phyloP scores from a whole-genome alignment of 495 filamentous ascomycete genomes.

The Penicillium canariense region DNA sequence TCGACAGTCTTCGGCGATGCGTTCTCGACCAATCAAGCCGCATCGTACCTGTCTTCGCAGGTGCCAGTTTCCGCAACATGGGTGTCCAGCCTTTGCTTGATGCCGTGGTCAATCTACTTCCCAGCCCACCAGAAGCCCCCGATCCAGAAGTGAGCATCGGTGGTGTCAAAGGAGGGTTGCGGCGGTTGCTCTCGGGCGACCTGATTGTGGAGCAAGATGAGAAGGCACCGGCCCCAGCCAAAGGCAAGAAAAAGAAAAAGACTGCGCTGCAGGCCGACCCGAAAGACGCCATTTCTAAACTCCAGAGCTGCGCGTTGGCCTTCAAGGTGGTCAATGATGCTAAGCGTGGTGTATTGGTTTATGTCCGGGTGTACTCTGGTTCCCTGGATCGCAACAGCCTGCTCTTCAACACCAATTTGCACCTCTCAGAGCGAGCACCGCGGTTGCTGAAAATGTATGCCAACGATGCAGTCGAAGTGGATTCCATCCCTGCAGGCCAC shows the following conservation, averaged over 20 bases:
- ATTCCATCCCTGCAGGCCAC: constrained; percentile 75
- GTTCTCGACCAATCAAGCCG: constrained; percentile 52
- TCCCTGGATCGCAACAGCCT: constrained; percentile 66
- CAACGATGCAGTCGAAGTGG: constrained; percentile 80
- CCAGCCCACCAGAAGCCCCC: constrained; percentile 74
- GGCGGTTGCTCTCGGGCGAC: constrained; percentile 52
- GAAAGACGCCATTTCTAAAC: constrained; percentile 58
- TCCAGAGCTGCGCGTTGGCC: constrained; percentile 78
- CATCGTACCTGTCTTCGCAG: constrained; percentile 87
- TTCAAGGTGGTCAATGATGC: constrained; percentile 96
- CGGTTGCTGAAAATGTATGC: constrained; percentile 90
- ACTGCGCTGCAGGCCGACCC: constrained; percentile 33
- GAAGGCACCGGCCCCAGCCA: constrained; percentile 30
- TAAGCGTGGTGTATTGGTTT: constrained; percentile 83
- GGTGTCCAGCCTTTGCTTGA: constrained; percentile 93
- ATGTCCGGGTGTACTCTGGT: constrained; percentile 89
- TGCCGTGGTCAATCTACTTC: constrained; percentile 80
- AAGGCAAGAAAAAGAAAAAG: constrained; percentile 46
- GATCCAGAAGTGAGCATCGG: constrained; percentile 75
- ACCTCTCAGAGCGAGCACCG: constrained; percentile 75
- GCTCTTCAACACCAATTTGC: constrained; percentile 86
- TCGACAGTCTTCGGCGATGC: constrained; percentile 68
- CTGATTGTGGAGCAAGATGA: constrained; percentile 43
- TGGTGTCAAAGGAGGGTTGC: constrained; percentile 45
- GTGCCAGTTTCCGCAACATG: constrained; percentile 89